Percentiles rank a stretch among this genome's conserved stretches.
Evolutionary conservation across 2,329 filamentous ascomycete species (phyloP).

Genomic region (Fusarium protoensiforme): DNA sequence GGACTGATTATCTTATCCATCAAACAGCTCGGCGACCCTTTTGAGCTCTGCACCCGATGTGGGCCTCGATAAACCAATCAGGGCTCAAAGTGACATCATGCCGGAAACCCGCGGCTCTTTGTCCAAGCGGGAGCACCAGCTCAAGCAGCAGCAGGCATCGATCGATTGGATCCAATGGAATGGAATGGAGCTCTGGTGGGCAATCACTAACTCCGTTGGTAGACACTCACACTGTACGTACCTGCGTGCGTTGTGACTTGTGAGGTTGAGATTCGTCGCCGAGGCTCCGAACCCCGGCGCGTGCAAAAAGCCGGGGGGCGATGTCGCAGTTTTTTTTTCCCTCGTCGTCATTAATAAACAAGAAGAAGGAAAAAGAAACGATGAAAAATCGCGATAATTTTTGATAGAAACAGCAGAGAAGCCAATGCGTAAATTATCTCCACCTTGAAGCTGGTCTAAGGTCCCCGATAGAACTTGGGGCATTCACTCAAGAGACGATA

Average conservation of each 20-base stretch:
- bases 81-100: constrained; percentile 29
- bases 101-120: constrained; percentile 40
- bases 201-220: neutral
- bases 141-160: neutral
- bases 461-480: neutral
- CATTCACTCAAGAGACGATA: constrained; percentile 34
- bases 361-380: neutral
- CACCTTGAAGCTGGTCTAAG: neutral
- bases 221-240: neutral
- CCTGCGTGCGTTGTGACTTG: neutral
- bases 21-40: constrained; percentile 26
- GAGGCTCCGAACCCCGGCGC: constrained; percentile 39
- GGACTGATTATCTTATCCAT: constrained; percentile 37
- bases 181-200: neutral
- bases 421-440: neutral
- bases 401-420: neutral
- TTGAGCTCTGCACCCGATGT: neutral
- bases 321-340: constrained; percentile 17
- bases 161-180: neutral
- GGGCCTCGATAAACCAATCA: constrained; percentile 30
- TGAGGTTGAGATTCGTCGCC: constrained; percentile 20
- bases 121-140: neutral
- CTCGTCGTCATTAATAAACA: constrained; percentile 10
- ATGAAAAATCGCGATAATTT: constrained; percentile 2
- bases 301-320: constrained; percentile 18